phyloP scores from a whole-genome alignment of 805 yeast genomes.

The Wickerhamia fluorescens region DNA sequence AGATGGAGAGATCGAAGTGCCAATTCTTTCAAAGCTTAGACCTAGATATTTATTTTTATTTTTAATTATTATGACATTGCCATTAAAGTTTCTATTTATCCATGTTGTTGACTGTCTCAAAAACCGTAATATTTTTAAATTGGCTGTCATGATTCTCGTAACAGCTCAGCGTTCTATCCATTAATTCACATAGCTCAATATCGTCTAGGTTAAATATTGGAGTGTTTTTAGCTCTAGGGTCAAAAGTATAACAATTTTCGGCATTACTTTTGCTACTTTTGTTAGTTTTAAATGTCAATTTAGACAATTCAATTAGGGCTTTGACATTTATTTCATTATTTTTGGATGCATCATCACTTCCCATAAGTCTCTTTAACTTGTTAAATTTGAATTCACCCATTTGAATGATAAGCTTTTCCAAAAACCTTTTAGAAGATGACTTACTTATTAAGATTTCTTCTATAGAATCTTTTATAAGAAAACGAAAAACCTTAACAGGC shows the following conservation, averaged over 20 bases:
- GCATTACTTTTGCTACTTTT: too few species aligned
- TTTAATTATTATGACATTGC: too few species aligned
- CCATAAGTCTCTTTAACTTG: conserved; percentile 16
- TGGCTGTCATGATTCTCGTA: conserved; percentile 23
- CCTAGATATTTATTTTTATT: too few species aligned
- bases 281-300: conserved; percentile 1
- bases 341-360: conserved; percentile 2
- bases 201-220: conserved; percentile 20
- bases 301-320: conserved; percentile 7
- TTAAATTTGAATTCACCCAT: conserved; percentile 33
- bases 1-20: conserved; percentile 57
- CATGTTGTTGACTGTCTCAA: conserved; percentile 30
- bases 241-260: too few species aligned
- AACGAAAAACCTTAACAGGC: conserved; percentile 77
- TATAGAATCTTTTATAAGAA: conserved; percentile 69
- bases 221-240: too few species aligned
- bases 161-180: conserved; percentile 41
- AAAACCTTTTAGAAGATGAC: conserved; percentile 72
- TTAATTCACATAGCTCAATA: conserved; percentile 42
- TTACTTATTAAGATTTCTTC: conserved; percentile 76
- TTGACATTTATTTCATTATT: conserved; percentile 8
- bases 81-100: conserved; percentile 10
- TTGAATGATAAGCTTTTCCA: conserved; percentile 61
- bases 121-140: conserved; percentile 24
- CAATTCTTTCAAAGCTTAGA: too few species aligned